Base-by-base conservation (phyloP, 2,329 filamentous ascomycete genomes). In the Alternaria gaisen region DNA sequence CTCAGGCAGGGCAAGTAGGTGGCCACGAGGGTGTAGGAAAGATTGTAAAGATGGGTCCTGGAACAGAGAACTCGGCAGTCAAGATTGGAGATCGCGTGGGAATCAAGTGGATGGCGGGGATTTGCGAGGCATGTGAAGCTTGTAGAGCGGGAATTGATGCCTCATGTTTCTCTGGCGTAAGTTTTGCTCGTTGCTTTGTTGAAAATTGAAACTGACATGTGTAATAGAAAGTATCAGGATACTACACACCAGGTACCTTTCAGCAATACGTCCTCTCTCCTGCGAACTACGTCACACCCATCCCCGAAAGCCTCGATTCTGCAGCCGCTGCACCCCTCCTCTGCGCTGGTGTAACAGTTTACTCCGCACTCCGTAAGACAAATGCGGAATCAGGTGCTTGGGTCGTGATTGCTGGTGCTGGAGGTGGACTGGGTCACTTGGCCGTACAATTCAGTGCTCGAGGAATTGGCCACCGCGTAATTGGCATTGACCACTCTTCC, bases 201-300 rank as follows among this genome's bases (percentile, higher is more conserved):
- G 12, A 18, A 24, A 14, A 12, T 3, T 0, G 4, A 36, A 38
- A 57, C 47, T 57, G 5, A 57, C 28, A 11, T 10, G 9, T 22
- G 11, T 2, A 2, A 42, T 28, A 79, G 74, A 79, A 80, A 77
- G 69, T 91, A 50, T 88, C 85, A 0, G 89, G 89, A 5, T 91
- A 90, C 78, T 90, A 87, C 73, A 87, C 85, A 0, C 89, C 89
- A 0, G 89, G 89, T 38, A 91, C 89, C n/a, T 91, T 91, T 73
- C 89, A 91, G 73, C 88, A 91, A 78, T 91, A 91, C 70, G 85
- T 85, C 18, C 72, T 90, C 16, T 85, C 84, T 0, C 87, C 87
- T 10, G 88, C 88, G 3, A 84, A 85, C 77, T 91, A 91, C 73
- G 89, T 91, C 2, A 91, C 89, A 0, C 88, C 88, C 2, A 90